These are phyloP conservation scores for Lactifluus volemus DNA, from an alignment of 768 basidiomycete species.

Conservation along the genomic window DNA sequence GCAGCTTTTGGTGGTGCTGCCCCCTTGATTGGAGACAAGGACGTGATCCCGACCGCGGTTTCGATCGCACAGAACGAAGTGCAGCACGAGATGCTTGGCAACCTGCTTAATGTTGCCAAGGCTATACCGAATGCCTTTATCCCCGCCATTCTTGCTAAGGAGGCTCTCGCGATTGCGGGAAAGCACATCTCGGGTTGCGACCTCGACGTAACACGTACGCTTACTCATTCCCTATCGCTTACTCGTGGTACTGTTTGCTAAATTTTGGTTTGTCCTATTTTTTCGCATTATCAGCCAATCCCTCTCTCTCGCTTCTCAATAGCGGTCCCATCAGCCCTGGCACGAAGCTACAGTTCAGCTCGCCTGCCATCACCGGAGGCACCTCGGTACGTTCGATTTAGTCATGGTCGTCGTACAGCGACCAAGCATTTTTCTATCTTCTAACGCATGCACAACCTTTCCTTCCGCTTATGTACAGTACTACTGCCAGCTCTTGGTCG, in stretches of 20 bases:
- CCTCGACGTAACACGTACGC: slow-evolving; percentile 46
- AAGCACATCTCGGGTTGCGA: slow-evolving; percentile 64
- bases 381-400: slow-evolving; percentile 28
- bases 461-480: slow-evolving; percentile 27
- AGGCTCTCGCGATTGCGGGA: slow-evolving; percentile 63
- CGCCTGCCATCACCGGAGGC: slow-evolving; percentile 44
- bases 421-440: too few species aligned
- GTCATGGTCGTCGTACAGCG: slow-evolving; percentile 11
- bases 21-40: slow-evolving; percentile 49
- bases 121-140: slow-evolving; percentile 67
- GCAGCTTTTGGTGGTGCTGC: slow-evolving; percentile 70
- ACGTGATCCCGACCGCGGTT: slow-evolving; percentile 54
- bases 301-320: slow-evolving; percentile 54
- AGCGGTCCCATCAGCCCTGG: slow-evolving; percentile 45
- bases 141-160: slow-evolving; percentile 52
- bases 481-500: slow-evolving; percentile 71
- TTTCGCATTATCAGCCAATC: slow-evolving; percentile 37
- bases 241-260: too few species aligned
- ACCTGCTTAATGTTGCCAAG: slow-evolving; percentile 53
- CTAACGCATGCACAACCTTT: too few species aligned
- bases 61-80: slow-evolving; percentile 74
- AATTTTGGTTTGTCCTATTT: too few species aligned
- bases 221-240: background rate
- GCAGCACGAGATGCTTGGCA: slow-evolving; percentile 74
- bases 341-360: slow-evolving; percentile 51